Evolutionary conservation across 2,329 filamentous ascomycete genomes (phyloP), one percentile per base, ranked within the genome.

Genomic region (Chalaropsis ovoidea): DNA sequence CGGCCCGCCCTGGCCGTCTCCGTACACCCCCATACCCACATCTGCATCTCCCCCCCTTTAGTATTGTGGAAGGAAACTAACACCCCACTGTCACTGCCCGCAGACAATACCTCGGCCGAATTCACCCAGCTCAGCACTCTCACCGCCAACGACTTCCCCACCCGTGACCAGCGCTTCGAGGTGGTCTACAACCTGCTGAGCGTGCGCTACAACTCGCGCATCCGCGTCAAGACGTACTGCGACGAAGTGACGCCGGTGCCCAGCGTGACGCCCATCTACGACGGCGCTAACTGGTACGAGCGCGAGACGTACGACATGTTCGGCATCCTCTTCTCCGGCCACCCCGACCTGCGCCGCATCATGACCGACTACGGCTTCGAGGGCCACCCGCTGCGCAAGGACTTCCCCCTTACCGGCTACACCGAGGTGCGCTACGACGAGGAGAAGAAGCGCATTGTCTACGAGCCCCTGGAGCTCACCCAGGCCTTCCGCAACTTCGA

Each of bases 281-380:
- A 96, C 74, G 94, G 94, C 68, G 95, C 94, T 72, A 94, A 97
- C 78, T 99, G 94, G 94, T 97, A 95, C 75, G 94, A 99, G 81
- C 85, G 94, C 70, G 94, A 99, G 78, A 91, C 95, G 27, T 97
- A 97, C 78, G 94, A 99, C 77, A 77, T 99, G 72, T 99, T 95
- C 74, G 94, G 94, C 69, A 91, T 99, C 70, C 96, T 97, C 82
- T 99, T 99, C 78, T 82, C 87, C 65, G 90, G 88, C 69, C 94
- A 99, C 80, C 94, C 94, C 47, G 95, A 99, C 79, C 81, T 99
- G 71, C 86, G 94, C 76, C 86, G 94, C 71, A 97, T 99, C 79
- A 95, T 99, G 93, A 99, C 94, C 70, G 94, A 99, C 76, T 99
- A 99, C 76, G 94, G 94, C 64, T 99, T 99, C 74, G 95, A 99